Base-by-base conservation (phyloP, 345 rosid species). In the Arabis alpina region DNA sequence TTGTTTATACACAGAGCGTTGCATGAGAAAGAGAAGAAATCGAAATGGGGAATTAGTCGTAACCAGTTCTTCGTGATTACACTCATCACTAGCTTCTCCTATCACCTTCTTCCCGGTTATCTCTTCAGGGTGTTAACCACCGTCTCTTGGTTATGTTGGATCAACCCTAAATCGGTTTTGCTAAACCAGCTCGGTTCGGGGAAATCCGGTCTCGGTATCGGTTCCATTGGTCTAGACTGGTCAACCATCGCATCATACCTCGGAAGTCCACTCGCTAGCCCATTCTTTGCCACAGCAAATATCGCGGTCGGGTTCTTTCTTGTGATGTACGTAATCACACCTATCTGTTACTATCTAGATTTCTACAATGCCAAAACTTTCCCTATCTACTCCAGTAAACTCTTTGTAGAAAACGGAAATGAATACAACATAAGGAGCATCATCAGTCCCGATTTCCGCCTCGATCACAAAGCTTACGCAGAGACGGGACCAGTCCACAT, bases 191-290 rank as follows among this genome's bases (percentile, higher is more conserved):
- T 92, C 0, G 98, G 95, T 12, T 92, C 96, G 0, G 98, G 98
- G n/a, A 14, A 76, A 43, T 3, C 13, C 0, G 95, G 95, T 12
- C 88, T 92, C 0, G 95, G 96, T 40, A 66, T 92, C 3, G 95
- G 91, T 15, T 68, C 96, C 1, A 9, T 92, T 1, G 91, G 88
- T 16, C 14, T 92, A 7, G 95, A 92, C 49, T 89, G 98, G 98
- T 30, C 92, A 15, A 85, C 96, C 13, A 66, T 90, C 10, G 75
- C 95, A 6, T 58, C 94, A 1, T 90, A 81, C 76, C 86, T 92
- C 0, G 91, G 89, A 8, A 89, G 92, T 62, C 98, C 98, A 4
- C 81, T 92, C 0, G 96, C 95, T 30, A 86, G 92, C 58, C 98
- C 98, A 0, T 89, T 87, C 84, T 92, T 90, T 36, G 98, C 96